These are phyloP conservation scores for Talaromyces sp. DNA, from an alignment of 2,329 filamentous ascomycete genomes.

Conservation along the genomic window DNA sequence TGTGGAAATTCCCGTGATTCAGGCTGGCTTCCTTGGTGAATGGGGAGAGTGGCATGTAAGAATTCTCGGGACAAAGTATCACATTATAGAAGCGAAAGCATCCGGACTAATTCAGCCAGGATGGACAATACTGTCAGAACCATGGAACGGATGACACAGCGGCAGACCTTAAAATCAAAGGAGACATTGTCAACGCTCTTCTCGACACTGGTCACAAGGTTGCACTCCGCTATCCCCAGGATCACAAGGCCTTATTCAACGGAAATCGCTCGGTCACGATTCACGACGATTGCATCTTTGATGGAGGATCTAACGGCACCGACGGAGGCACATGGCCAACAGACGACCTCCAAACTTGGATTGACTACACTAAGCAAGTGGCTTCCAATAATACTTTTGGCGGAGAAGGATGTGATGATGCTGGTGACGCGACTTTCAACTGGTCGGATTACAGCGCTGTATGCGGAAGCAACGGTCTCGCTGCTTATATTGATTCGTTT, in stretches of 20 bases:
- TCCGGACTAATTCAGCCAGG: neutral
- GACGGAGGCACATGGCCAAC: conserved; percentile 5
- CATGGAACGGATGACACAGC: conserved; percentile 3
- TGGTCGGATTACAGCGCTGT: conserved; percentile 2
- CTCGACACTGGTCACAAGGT: conserved; percentile 3
- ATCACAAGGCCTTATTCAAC: conserved; percentile 5
- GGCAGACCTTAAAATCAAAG: conserved; percentile 3
- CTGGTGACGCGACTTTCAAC: conserved; percentile 3
- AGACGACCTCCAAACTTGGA: neutral
- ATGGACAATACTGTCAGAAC: conserved; percentile 5
- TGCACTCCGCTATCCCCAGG: conserved; percentile 7
- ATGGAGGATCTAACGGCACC: conserved; percentile 2
- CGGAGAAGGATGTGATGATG: conserved; percentile 5
- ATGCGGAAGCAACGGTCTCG: conserved; percentile 5
- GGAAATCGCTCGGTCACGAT: conserved; percentile 2
- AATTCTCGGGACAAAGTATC: neutral
- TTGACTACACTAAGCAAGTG: conserved; percentile 5
- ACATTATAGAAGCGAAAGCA: neutral
- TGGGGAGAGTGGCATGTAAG: conserved; percentile 11
- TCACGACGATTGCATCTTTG: conserved; percentile 9
- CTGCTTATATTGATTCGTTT: conserved; percentile 3
- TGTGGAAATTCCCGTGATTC: conserved; percentile 7
- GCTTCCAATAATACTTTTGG: conserved; percentile 6
- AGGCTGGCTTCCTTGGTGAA: conserved; percentile 7
- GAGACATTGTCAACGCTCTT: conserved; percentile 1